Conservation (phyloP, 495 filamentous ascomycete genomes). For the Physcia stellaris region DNA sequence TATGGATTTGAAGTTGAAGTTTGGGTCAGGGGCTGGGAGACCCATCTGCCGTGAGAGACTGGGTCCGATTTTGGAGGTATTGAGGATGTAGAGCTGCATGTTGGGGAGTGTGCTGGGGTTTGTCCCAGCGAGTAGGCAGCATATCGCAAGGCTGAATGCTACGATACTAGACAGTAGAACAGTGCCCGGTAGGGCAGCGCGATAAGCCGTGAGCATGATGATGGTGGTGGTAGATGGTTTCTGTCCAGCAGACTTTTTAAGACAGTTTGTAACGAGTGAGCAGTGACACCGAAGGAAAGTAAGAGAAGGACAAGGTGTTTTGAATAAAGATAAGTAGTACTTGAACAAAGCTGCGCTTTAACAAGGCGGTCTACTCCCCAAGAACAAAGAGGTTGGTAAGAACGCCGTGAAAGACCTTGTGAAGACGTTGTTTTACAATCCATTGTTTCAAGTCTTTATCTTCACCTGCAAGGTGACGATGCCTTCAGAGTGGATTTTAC, state of each 20-base stretch:
- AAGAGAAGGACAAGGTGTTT: neutral
- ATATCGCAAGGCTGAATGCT: conserved; percentile 10
- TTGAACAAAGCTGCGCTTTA: no score
- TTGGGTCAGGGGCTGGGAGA: conserved; percentile 5
- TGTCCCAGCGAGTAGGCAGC: conserved; percentile 10
- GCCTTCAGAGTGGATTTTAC: no score
- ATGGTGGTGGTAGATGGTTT: neutral
- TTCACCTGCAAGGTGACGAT: no score
- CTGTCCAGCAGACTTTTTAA: conserved; percentile 6
- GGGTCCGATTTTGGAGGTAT: conserved; percentile 3
- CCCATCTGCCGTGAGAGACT: neutral
- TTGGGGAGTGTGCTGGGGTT: conserved; percentile 9
- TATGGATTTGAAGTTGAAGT: conserved; percentile 6
- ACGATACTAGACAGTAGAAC: conserved; percentile 3
- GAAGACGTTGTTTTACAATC: no score
- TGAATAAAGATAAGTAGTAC: neutral
- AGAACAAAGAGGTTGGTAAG: no score
- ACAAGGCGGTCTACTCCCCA: no score
- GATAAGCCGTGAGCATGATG: conserved; percentile 3
- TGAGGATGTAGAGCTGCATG: conserved; percentile 11
- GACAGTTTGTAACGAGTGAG: no score
- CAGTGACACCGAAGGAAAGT: neutral
- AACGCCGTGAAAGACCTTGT: no score
- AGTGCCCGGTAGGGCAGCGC: conserved; percentile 4
- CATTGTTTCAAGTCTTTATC: no score